Evolutionary conservation across 306 rosid species (phyloP), one percentile per base, ranked within the genome.

Genomic region (Fagus crenata): DNA sequence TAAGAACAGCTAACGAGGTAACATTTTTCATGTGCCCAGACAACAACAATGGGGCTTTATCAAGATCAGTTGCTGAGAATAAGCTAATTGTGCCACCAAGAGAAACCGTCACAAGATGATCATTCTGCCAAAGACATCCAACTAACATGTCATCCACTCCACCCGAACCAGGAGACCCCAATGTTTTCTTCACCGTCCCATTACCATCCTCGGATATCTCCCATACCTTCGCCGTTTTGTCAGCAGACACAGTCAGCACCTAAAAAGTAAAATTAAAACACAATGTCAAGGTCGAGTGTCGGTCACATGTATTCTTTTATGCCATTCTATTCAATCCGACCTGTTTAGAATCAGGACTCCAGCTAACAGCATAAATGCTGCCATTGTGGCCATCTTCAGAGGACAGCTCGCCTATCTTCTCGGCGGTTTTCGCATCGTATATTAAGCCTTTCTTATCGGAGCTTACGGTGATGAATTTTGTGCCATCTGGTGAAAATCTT

Each of bases 301-400:
- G 28, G 28, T 22, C 28, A 22, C 28, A 22, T 22, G 28, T 22
- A 22, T 22, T 22, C 28, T 22, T 22, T 22, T 22, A 22, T 22
- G 28, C 28, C 28, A 22, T 22, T 22, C 28, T 22, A 22, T 22
- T 22, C 28, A 22, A 22, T 22, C 81, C 83, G 76, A 95, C 97
- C 90, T 85, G 90, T 72, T 90, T 95, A n/a, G 97, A 96, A 89
- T 95, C 96, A 56, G 97, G 89, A 85, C 96, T 95, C 96, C 97
- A 95, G 85, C 97, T 90, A 84, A 89, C 90, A 71, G 97, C 97
- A 82, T 95, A 95, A 80, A 95, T 90, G 83, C 93, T 95, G 59
- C 99, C 97, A 51, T 93, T 88, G 79, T 95, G 97, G 35, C 91
- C 97, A 75, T 92, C 96, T 81, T 90, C 97, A 22, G 97, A 86